phyloP scores from a whole-genome alignment of 345 rosid genomes.

The Heritiera fomes region DNA sequence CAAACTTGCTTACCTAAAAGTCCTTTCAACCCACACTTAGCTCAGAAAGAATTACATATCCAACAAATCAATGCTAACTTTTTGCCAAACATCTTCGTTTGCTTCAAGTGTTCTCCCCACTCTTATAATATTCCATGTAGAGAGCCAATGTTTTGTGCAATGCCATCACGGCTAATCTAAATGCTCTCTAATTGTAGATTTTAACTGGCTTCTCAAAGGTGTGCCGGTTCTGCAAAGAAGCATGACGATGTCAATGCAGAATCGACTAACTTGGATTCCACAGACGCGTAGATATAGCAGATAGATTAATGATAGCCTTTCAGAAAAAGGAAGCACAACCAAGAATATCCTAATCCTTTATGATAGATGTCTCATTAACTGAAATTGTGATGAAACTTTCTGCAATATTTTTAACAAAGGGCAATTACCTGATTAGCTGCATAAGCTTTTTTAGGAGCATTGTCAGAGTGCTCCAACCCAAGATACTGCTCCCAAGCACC shows the following conservation, averaged over 20 bases:
- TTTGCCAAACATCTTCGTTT: neutral
- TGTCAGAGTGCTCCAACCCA: constrained; percentile 92
- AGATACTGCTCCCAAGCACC: constrained; percentile 99
- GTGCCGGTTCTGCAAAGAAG: constrained; percentile 63
- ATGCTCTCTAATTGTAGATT: constrained; percentile 59
- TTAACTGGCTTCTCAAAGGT: constrained; percentile 70
- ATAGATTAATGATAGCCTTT: neutral
- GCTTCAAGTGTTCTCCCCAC: neutral
- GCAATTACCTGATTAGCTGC: constrained; percentile 70
- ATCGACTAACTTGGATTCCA: neutral
- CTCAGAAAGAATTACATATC: constrained; percentile 28
- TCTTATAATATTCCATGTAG: constrained; percentile 12
- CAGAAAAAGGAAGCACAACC: neutral
- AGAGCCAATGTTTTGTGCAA: constrained; percentile 22
- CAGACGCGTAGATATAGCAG: neutral
- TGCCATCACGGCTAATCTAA: constrained; percentile 10
- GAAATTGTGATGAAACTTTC: neutral
- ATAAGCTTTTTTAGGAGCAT: constrained; percentile 70
- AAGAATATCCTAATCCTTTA: neutral
- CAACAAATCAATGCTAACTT: constrained; percentile 21
- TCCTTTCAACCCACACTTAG: constrained; percentile 17
- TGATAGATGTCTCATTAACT: neutral
- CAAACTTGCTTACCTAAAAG: constrained; percentile 17
- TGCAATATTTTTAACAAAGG: neutral
- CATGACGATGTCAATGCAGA: neutral